Percentiles rank a stretch among this genome's conserved stretches.
phyloP scores from a whole-genome alignment of 1,284 basidiomycete species.

The Porodaedalea pini region DNA sequence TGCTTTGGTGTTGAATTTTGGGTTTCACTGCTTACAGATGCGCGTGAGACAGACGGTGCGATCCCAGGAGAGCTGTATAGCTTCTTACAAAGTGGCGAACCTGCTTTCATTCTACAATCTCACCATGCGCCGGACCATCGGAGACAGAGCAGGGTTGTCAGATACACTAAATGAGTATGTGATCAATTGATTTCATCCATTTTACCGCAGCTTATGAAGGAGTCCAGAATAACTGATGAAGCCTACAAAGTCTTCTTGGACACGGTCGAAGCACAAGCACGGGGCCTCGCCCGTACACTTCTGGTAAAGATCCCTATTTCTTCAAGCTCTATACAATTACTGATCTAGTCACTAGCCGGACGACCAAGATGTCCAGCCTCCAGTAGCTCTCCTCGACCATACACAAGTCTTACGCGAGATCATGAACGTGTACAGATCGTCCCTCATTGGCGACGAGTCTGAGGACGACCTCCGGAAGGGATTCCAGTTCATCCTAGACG shows the following conservation, averaged over 20 bases:
- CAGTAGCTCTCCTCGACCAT: conserved; percentile 76
- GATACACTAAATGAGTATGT: conserved; percentile 78
- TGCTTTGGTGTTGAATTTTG: not conserved
- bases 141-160: conserved; percentile 73
- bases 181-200: not conserved
- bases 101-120: conserved; percentile 91
- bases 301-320: conserved; percentile 47
- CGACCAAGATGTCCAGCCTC: conserved; percentile 74
- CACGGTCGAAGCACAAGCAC: conserved; percentile 78
- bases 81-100: conserved; percentile 88
- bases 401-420: conserved; percentile 83
- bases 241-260: conserved; percentile 85
- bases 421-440: conserved; percentile 83
- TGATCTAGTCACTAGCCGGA: conserved; percentile 50
- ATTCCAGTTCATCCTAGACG: conserved; percentile 72
- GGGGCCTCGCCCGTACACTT: conserved; percentile 65
- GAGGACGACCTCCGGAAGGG: conserved; percentile 47
- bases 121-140: conserved; percentile 91
- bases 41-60: conserved; percentile 90
- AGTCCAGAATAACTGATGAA: conserved; percentile 67
- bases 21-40: conserved; percentile 41
- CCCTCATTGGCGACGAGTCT: conserved; percentile 60
- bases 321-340: not conserved
- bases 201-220: conserved; percentile 1
- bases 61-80: conserved; percentile 89